Conservation (phyloP, 1,284 basidiomycete species). For the Moesziomyces parantarcticus region DNA sequence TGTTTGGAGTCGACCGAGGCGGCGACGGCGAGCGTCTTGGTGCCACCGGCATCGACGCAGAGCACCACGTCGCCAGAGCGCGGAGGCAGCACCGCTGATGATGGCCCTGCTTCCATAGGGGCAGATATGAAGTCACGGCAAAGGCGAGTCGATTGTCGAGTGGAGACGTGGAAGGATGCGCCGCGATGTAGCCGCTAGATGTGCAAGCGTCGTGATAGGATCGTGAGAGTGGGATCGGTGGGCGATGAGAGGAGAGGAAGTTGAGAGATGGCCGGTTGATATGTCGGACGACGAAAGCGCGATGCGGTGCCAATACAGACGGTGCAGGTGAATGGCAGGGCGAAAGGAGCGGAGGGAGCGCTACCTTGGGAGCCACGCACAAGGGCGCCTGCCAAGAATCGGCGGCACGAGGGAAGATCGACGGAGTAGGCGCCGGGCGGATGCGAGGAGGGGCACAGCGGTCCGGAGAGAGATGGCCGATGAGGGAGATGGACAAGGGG, state of each 20-base stretch:
- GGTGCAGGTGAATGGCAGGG: background rate
- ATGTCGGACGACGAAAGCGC: constrained; percentile 1
- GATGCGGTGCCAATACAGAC: background rate
- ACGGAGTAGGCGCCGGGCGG: constrained; percentile 5
- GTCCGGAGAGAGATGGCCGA: constrained; percentile 14
- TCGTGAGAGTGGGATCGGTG: background rate
- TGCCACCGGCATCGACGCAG: constrained; percentile 50
- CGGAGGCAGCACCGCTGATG: constrained; percentile 10
- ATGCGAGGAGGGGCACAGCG: background rate
- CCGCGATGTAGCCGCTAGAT: too few relatives aligned
- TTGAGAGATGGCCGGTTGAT: constrained; percentile 10
- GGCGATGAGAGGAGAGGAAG: background rate
- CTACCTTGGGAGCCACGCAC: too few relatives aligned
- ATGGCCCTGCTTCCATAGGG: constrained; percentile 29
- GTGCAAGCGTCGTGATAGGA: background rate
- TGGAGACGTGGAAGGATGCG: too few relatives aligned
- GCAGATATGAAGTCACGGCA: background rate
- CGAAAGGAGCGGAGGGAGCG: background rate
- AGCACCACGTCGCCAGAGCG: constrained; percentile 33
- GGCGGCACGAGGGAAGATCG: constrained; percentile 5
- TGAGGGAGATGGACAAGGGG: background rate
- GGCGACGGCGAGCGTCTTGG: constrained; percentile 48
- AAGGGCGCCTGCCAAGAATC: background rate
- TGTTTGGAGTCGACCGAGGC: constrained; percentile 22
- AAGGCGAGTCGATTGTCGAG: too few relatives aligned